phyloP scores from a whole-genome alignment of 2,329 filamentous ascomycete species.

The Periconia sp. region DNA sequence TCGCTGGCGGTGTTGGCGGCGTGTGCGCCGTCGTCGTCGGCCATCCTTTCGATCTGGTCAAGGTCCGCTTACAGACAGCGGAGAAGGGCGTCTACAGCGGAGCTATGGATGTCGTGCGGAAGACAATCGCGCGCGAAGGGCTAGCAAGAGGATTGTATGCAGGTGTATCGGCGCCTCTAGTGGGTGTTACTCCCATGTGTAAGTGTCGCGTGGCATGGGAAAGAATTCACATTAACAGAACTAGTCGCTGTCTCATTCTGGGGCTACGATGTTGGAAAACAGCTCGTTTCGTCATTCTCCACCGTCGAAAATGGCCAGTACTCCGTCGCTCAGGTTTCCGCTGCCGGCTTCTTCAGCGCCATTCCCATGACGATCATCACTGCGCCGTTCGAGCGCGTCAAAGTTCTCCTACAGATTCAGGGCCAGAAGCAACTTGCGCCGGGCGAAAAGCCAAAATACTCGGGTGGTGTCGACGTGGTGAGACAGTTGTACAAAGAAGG shows the following conservation, averaged over 20 bases:
- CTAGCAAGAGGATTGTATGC: slow-evolving; percentile 83
- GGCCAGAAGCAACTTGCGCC: slow-evolving; percentile 84
- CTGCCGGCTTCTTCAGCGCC: slow-evolving; percentile 92
- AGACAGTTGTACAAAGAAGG: slow-evolving; percentile 91
- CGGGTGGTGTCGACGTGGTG: slow-evolving; percentile 86
- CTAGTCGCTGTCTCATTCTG: slow-evolving; percentile 71
- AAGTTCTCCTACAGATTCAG: slow-evolving; percentile 97
- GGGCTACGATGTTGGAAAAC: slow-evolving; percentile 95
- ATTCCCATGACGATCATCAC: slow-evolving; percentile 98
- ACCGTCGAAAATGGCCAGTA: slow-evolving; percentile 72
- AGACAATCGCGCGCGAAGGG: slow-evolving; percentile 86
- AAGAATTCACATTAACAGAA: slow-evolving; percentile 11
- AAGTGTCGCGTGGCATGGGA: slow-evolving; percentile 62
- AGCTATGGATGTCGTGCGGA: slow-evolving; percentile 89
- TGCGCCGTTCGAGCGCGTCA: slow-evolving; percentile 98
- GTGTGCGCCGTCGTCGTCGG: slow-evolving; percentile 91
- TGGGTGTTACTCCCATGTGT: slow-evolving; percentile 99
- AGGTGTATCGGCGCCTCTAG: slow-evolving; percentile 92
- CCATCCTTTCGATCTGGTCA: slow-evolving; percentile 97
- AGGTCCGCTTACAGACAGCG: slow-evolving; percentile 95
- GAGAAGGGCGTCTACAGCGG: slow-evolving; percentile 90
- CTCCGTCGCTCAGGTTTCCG: slow-evolving; percentile 84
- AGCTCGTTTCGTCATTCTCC: slow-evolving; percentile 74
- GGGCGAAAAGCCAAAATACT: slow-evolving; percentile 92
- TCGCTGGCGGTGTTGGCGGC: slow-evolving; percentile 90